Base-by-base conservation (phyloP, 2,329 filamentous ascomycete genomes). In the Microascus cirrosus region DNA sequence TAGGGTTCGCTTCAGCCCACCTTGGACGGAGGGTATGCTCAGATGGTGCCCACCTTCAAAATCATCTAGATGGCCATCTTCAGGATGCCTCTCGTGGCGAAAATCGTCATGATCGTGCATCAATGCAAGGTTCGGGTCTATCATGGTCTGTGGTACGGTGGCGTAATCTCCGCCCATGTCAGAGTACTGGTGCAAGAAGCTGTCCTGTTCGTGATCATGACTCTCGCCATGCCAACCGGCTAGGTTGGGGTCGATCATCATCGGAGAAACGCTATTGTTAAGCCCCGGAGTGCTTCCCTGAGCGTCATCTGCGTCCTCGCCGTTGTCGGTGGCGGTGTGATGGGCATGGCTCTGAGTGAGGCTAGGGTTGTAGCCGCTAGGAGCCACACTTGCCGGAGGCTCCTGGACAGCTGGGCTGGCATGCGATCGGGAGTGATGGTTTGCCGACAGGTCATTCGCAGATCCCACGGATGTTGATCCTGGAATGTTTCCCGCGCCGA, bases 211-310 rank as follows among this genome's bases (percentile, higher is more conserved):
- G 55, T 57, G 45, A n/a, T 39, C 55, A 12, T 57, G n/a, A 18
- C 22, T 48, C 18, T 53, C 55, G 13, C 28, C 55, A 2, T 57
- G 55, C 55, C 55, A 57, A 8, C 32, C 32, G 11, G 55, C 36
- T 42, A 57, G 48, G 55, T 57, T 53, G n/a, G 45, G 55, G 39
- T 57, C 55, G 15, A 53, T 53, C 55, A 57, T 57, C 55, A 57
- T 57, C 13, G 55, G 55, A 18, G 55, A 52, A 8, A 57, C 28
- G 10, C 50, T 48, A 34, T 56, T 36, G 25, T 51, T 12, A 24
- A 50, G 55, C 15, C 55, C 55, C 25, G 55, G 55, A 11, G 55
- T 56, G 20, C 50, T 45, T 7, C 22, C 25, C 28, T 22, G 45
- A 22, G 15, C 42, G 15, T 48, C 34, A 12, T 34, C 50, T 15